Evolutionary conservation across 306 rosid species (phyloP), one percentile per base, ranked within the genome.

Genomic region (Pueraria montana): DNA sequence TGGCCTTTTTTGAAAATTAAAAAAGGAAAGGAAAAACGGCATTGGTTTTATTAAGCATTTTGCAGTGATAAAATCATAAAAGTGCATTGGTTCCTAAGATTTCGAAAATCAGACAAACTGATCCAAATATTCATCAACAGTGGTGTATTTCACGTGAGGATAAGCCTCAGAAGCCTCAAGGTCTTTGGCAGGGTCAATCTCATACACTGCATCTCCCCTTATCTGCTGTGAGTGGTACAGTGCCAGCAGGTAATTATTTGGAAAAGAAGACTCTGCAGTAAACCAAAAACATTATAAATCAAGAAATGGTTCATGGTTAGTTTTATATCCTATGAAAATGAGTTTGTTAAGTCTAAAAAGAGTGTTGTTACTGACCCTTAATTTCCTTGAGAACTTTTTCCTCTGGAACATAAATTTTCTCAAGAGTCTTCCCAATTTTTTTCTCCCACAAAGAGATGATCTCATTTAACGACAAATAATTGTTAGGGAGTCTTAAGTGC

Each of bases 361-460:
- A 71, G 43, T 62, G 12, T 6, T 49, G 26, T 59, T 12, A 84
- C 65, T 80, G 1, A 87, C 94, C 86, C 17, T 76, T 13, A 14
- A 91, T 89, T 7, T 84, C 53, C 79, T 88, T 84, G 0, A 88
- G 86, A 72, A 91, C 27, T 79, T 88, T 8, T 76, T 87, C 89
- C 45, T 85, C 91, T 0, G 84, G 11, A 34, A 85, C 53, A 48
- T 79, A 76, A 21, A 14, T 86, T 40, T 59, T 90, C 43, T 89
- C 84, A 1, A 89, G 83, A 38, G 77, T 76, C 20, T 79, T 82
- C 2, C 87, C 89, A 12, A 89, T 86, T 52, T 89, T 86, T 16
- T 76, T 84, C 88, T 89, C 90, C 90, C 92, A 89, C 62, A 89
- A 18, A 23, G 88, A 6, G 0, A 89, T 5, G 2, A 89, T 20